phyloP scores from a whole-genome alignment of 805 yeast genomes.

The Myxozyma nipponensis region DNA sequence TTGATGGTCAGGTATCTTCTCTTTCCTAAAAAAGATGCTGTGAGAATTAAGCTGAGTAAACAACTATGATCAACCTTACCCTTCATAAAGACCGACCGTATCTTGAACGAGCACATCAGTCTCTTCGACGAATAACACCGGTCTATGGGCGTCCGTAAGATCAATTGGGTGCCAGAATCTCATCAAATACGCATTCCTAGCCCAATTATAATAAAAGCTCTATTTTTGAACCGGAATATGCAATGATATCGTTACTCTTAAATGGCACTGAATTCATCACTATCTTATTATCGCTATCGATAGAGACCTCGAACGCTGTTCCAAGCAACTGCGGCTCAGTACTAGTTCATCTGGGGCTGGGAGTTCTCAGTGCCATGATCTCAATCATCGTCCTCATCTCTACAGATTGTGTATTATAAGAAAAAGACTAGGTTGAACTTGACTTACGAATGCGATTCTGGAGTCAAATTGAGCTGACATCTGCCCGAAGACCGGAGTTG shows the following conservation, averaged over 20 bases:
- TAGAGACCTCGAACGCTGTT: too few relatives aligned
- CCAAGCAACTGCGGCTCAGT: too few relatives aligned
- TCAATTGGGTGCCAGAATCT: conserved; percentile 32
- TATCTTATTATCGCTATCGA: too few relatives aligned
- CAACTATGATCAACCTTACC: conserved; percentile 18
- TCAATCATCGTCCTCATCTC: too few relatives aligned
- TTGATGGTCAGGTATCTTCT: conserved; percentile 56
- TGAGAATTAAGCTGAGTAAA: background rate
- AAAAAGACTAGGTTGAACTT: too few relatives aligned
- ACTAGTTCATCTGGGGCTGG: too few relatives aligned
- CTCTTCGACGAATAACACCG: conserved; percentile 41
- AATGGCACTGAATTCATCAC: too few relatives aligned
- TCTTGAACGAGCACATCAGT: conserved; percentile 50
- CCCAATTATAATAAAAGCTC: background rate
- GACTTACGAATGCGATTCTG: conserved; percentile 30
- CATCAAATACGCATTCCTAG: too few relatives aligned
- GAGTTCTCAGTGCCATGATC: too few relatives aligned
- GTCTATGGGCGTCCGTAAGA: conserved; percentile 35
- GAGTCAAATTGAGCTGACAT: conserved; percentile 35
- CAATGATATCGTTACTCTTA: background rate
- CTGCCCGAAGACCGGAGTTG: conserved; percentile 37
- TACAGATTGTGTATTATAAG: too few relatives aligned
- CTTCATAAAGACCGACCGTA: conserved; percentile 73
- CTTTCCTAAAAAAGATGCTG: conserved; percentile 38
- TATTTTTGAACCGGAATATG: background rate